phyloP scores from a whole-genome alignment of 768 basidiomycete species.

The Symmetrospora coprosmae region DNA sequence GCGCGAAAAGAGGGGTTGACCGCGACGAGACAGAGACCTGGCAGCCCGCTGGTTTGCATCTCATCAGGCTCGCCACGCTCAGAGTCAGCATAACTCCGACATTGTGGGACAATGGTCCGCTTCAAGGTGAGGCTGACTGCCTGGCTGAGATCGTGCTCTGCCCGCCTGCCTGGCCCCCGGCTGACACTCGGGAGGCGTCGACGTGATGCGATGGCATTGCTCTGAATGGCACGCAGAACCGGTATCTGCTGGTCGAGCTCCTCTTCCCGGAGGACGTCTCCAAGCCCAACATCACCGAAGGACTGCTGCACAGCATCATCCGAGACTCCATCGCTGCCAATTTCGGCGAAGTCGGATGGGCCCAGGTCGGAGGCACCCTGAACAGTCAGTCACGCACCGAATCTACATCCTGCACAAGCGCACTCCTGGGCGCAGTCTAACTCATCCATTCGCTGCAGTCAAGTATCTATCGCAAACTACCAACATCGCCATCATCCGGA shows the following conservation, averaged over 20 bases:
- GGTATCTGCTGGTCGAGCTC: constrained; percentile 29
- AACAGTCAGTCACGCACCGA: constrained; percentile 21
- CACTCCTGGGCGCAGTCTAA: background rate
- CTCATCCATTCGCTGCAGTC: constrained; percentile 21
- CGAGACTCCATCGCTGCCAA: constrained; percentile 28
- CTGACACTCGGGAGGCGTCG: too few relatives aligned
- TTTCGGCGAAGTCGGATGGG: constrained; percentile 31
- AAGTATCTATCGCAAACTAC: constrained; percentile 31
- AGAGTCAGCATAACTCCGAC: too few relatives aligned
- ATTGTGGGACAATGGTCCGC: constrained; percentile 10
- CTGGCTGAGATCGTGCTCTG: too few relatives aligned
- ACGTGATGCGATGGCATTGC: too few relatives aligned
- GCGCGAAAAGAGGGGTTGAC: too few relatives aligned
- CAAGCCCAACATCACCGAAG: constrained; percentile 17
- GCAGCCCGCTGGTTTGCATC: too few relatives aligned
- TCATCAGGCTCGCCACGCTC: too few relatives aligned
- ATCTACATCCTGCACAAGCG: background rate
- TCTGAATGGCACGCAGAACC: constrained; percentile 28
- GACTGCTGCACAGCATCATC: constrained; percentile 23
- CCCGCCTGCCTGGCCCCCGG: too few relatives aligned
- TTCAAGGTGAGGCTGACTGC: constrained; percentile 23
- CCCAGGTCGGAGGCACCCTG: constrained; percentile 29
- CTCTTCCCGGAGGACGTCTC: constrained; percentile 19
- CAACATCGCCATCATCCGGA: constrained; percentile 28
- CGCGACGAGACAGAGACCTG: too few relatives aligned